These are phyloP conservation scores for Aspergillus sclerotioniger DNA, from an alignment of 495 filamentous ascomycete genomes.

Conservation along the genomic window DNA sequence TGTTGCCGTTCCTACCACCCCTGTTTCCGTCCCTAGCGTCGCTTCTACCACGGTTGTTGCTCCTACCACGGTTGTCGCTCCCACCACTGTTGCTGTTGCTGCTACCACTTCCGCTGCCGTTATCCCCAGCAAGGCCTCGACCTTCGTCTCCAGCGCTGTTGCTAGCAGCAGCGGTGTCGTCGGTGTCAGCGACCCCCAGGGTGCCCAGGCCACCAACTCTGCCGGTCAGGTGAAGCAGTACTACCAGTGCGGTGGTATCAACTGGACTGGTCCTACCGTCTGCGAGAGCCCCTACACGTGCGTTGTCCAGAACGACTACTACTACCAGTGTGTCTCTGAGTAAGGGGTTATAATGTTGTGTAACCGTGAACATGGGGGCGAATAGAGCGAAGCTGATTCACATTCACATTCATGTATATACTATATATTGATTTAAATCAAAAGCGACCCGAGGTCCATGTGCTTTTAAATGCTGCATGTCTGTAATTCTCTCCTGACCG, in stretches of 20 bases:
- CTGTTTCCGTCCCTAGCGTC: neutral
- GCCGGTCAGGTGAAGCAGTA: conserved; percentile 20
- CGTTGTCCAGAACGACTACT: conserved; percentile 45
- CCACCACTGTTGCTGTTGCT: neutral
- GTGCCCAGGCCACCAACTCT: neutral
- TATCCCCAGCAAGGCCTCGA: neutral
- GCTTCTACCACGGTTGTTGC: neutral
- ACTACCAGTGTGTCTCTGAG: conserved; percentile 46
- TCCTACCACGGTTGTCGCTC: neutral
- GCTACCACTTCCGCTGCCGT: conserved; percentile 3
- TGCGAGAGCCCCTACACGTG: conserved; percentile 48
- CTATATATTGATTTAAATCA: conserved; percentile 4
- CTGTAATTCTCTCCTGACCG: neutral
- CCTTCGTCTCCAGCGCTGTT: neutral
- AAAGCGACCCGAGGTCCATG: conserved; percentile 8
- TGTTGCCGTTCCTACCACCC: neutral
- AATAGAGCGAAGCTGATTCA: conserved; percentile 1
- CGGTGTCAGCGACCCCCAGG: conserved; percentile 7
- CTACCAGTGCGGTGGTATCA: conserved; percentile 52
- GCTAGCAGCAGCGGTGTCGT: neutral
- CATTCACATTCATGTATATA: conserved; percentile 7
- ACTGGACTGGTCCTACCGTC: conserved; percentile 46
- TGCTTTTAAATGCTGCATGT: neutral
- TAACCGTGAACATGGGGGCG: neutral
- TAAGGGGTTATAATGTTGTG: neutral